Evolutionary conservation across 2,329 filamentous ascomycete genomes (phyloP).

Genomic region (Ascochyta koolunga): DNA sequence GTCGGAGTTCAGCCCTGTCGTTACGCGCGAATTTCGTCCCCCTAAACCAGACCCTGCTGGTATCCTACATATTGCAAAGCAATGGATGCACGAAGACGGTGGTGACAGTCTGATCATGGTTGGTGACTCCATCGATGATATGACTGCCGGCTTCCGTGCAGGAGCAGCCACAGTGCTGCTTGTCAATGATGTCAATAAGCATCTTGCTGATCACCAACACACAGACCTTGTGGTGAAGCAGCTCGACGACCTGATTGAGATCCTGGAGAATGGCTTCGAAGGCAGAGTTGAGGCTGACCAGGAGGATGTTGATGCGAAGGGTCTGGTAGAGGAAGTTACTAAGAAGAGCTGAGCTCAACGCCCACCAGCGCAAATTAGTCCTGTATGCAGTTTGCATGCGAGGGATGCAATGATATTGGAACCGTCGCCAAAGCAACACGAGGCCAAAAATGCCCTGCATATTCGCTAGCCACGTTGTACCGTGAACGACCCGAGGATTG

Average conservation of each 20-base stretch:
- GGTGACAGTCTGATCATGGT: slow-evolving; percentile 59
- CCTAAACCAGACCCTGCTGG: slow-evolving; percentile 90
- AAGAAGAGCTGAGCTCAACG: not conserved
- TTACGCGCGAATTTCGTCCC: slow-evolving; percentile 81
- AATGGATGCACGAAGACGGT: slow-evolving; percentile 65
- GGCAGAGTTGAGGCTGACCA: slow-evolving; percentile 51
- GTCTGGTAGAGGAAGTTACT: slow-evolving; percentile 26
- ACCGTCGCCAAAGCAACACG: slow-evolving; percentile 16
- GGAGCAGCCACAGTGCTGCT: slow-evolving; percentile 91
- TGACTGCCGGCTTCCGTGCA: slow-evolving; percentile 81
- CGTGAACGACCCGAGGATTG: not conserved
- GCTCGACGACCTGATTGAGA: slow-evolving; percentile 76
- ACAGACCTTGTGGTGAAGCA: slow-evolving; percentile 74
- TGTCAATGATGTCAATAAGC: slow-evolving; percentile 77
- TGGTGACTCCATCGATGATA: slow-evolving; percentile 81
- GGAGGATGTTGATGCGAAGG: slow-evolving; percentile 33
- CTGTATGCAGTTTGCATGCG: slow-evolving; percentile 5
- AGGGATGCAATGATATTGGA: not conserved
- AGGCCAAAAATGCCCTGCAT: slow-evolving; percentile 6
- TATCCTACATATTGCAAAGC: slow-evolving; percentile 80
- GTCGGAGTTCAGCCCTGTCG: slow-evolving; percentile 74
- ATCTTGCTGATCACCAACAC: slow-evolving; percentile 72
- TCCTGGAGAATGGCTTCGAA: slow-evolving; percentile 77
- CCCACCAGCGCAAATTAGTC: not conserved
- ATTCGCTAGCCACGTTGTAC: not conserved